Evolutionary conservation across 2,329 filamentous ascomycete species (phyloP).

Genomic region (Hymenoscyphus infarciens): DNA sequence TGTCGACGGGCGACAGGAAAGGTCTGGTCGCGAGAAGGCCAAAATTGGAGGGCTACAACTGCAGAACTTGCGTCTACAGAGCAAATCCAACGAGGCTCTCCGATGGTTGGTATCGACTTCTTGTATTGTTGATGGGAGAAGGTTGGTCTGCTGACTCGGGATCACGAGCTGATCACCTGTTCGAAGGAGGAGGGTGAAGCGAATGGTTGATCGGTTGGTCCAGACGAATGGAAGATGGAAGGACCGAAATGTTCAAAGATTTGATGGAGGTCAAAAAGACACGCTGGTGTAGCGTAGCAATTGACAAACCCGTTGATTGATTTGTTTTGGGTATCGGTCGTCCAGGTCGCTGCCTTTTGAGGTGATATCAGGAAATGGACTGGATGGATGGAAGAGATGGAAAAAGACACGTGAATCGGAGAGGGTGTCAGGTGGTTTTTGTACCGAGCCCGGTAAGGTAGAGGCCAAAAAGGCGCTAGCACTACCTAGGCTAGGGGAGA

Average conservation of each 20-base stretch:
- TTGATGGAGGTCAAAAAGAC: constrained; percentile 7
- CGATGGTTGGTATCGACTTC: constrained; percentile 14
- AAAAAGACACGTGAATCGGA: constrained; percentile 12
- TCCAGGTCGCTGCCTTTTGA: not conserved
- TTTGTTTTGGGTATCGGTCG: not conserved
- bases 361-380: constrained; percentile 15
- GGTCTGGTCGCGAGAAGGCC: not conserved
- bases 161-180: constrained; percentile 27
- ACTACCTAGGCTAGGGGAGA: too few species aligned
- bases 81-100: constrained; percentile 5
- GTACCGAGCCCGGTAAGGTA: too few species aligned
- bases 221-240: constrained; percentile 5
- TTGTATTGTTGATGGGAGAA: constrained; percentile 20
- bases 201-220: constrained; percentile 15
- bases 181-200: constrained; percentile 5
- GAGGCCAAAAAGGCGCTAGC: not conserved
- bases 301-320: constrained; percentile 20
- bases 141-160: constrained; percentile 27
- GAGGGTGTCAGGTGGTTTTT: constrained; percentile 12
- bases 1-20: constrained; percentile 10
- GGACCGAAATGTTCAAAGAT: constrained; percentile 9
- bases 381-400: too few species aligned
- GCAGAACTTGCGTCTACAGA: not conserved
- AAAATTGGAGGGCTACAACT: not conserved
- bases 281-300: constrained; percentile 18